phyloP scores from a whole-genome alignment of 2,329 filamentous ascomycete species.

The Fusarium sp. region DNA sequence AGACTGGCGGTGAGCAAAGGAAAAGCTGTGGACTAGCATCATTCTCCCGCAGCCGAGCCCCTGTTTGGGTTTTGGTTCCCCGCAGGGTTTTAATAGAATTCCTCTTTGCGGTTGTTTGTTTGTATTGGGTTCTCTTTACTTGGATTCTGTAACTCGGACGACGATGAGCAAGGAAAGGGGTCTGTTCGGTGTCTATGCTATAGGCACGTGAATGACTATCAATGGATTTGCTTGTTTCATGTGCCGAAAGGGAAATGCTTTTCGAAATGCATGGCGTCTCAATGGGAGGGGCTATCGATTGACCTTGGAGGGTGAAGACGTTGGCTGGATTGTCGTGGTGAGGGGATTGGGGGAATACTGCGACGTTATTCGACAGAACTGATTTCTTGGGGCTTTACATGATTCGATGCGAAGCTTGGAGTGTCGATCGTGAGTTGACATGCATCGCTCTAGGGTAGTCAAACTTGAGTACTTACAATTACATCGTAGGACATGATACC shows the following conservation, averaged over 20 bases:
- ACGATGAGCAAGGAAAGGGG: conserved; percentile 25
- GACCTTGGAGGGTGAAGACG: not conserved
- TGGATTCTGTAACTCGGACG: conserved; percentile 41
- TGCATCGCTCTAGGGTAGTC: conserved; percentile 27
- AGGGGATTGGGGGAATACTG: not conserved
- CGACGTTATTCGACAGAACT: not conserved
- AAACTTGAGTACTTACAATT: not conserved
- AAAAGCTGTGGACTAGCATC: conserved; percentile 9
- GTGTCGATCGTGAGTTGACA: not conserved
- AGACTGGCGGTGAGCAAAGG: conserved; percentile 41
- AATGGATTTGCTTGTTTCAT: conserved; percentile 33
- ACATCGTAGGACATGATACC: conserved; percentile 11
- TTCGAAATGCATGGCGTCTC: conserved; percentile 28
- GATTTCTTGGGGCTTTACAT: not conserved
- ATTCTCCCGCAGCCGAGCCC: conserved; percentile 27
- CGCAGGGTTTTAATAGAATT: conserved; percentile 33
- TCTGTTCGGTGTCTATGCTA: conserved; percentile 16
- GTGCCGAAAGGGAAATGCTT: conserved; percentile 16
- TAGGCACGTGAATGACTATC: conserved; percentile 25
- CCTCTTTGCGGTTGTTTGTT: conserved; percentile 36
- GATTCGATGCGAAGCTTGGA: not conserved
- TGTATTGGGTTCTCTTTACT: conserved; percentile 15
- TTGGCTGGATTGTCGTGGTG: not conserved
- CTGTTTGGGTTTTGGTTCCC: conserved; percentile 8
- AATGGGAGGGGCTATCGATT: conserved; percentile 31